A percentile compares a stretch with the other conserved stretches of the same genome.
Conservation (phyloP, 345 rosid genomes). For the Hypericum perforatum region DNA sequence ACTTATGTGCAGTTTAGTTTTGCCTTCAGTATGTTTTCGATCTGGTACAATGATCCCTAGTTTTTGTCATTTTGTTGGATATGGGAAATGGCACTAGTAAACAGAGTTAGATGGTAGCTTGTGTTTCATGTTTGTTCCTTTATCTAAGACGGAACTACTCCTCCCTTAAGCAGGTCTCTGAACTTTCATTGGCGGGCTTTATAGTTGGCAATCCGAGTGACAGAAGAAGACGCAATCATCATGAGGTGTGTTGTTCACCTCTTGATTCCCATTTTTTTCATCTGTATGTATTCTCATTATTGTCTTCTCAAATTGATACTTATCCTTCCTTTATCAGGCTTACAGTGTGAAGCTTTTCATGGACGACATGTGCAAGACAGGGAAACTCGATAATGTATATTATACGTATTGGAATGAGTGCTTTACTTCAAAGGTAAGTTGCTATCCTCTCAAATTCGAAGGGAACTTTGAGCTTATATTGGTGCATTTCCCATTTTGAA, state of each 20-base stretch:
- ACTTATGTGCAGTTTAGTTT: no score
- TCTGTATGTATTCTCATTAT: slow-evolving; percentile 3
- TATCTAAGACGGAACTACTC: slow-evolving; percentile 3
- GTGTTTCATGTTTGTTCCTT: slow-evolving; percentile 1
- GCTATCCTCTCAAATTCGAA: not conserved
- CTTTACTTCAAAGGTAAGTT: slow-evolving; percentile 61
- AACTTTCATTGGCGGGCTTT: slow-evolving; percentile 54
- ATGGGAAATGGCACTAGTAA: no score
- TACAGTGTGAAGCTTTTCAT: slow-evolving; percentile 46
- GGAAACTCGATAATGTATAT: slow-evolving; percentile 46
- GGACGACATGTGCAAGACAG: slow-evolving; percentile 48
- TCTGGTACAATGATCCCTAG: no score
- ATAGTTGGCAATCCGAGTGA: slow-evolving; percentile 62
- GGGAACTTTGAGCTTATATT: no score
- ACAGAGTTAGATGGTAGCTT: no score
- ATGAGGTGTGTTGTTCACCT: slow-evolving; percentile 29
- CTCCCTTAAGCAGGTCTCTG: slow-evolving; percentile 40
- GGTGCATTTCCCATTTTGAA: no score
- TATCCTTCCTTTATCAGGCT: slow-evolving; percentile 29
- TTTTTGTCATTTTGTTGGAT: no score
- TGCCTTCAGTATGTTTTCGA: no score
- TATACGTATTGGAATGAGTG: slow-evolving; percentile 74
- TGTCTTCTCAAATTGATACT: slow-evolving; percentile 1
- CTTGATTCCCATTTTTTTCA: not conserved
- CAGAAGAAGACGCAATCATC: slow-evolving; percentile 16